These are phyloP conservation scores for Coemansia sp. DNA, from an alignment of 192 early-diverging fungal species.

Conservation along the genomic window DNA sequence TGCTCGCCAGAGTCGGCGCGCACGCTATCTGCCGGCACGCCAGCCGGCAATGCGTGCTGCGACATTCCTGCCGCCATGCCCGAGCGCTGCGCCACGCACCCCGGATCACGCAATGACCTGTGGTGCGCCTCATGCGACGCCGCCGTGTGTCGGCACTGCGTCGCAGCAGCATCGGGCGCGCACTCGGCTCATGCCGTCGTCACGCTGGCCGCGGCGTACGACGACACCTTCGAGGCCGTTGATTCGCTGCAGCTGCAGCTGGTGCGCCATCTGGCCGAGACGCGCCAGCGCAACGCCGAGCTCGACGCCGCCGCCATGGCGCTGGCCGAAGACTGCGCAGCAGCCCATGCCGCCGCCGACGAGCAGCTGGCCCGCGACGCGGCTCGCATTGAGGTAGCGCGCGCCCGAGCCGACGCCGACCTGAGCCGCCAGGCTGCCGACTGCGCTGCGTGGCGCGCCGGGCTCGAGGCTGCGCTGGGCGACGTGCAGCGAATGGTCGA, in stretches of 20 bases:
- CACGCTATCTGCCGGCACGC: neutral
- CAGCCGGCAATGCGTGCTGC: neutral
- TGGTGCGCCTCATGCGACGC: conserved; percentile 38
- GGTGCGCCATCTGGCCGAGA: conserved; percentile 20
- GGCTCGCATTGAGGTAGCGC: neutral
- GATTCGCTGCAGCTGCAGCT: conserved; percentile 31
- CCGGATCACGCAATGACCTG: conserved; percentile 31
- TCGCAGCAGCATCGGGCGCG: neutral
- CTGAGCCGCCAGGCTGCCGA: neutral
- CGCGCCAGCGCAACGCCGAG: conserved; percentile 23
- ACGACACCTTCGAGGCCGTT: conserved; percentile 43
- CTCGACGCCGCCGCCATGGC: conserved; percentile 1
- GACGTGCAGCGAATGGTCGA: conserved; percentile 40
- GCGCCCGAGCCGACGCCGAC: neutral
- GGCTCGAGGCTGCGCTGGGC: conserved; percentile 20
- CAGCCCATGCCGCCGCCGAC: conserved; percentile 9
- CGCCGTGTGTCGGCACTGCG: conserved; percentile 34
- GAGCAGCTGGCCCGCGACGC: neutral
- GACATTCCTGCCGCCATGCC: neutral
- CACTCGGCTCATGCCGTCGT: conserved; percentile 16
- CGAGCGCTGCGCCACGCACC: conserved; percentile 26
- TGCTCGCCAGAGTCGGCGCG: neutral
- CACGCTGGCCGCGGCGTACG: conserved; percentile 37
- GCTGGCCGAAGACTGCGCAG: neutral
- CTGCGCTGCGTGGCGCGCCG: conserved; percentile 26